phyloP scores from a whole-genome alignment of 139 green algal species.

The Auxenochlorella pyrenoidosa region DNA sequence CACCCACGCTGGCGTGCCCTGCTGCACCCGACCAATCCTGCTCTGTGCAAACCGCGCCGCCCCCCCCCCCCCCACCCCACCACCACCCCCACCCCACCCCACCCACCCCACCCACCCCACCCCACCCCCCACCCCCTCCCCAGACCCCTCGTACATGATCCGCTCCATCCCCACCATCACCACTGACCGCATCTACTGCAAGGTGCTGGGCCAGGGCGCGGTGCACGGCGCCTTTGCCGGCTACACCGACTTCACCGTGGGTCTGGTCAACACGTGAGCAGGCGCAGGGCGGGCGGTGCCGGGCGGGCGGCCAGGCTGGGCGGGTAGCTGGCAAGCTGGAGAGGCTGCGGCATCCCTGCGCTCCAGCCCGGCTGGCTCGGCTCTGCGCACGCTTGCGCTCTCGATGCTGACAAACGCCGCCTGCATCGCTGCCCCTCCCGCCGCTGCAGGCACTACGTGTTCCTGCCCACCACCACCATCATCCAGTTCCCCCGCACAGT shows the following conservation, averaged over 20 bases:
- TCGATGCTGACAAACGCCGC: too few species aligned
- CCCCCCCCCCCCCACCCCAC: neutral
- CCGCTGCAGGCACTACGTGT: slow-evolving; percentile 85
- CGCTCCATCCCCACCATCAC: slow-evolving; percentile 90
- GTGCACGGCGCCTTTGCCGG: slow-evolving; percentile 97
- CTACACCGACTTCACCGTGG: slow-evolving; percentile 92
- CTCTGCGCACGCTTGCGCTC: too few species aligned
- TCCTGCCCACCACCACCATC: slow-evolving; percentile 88
- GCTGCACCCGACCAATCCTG: neutral
- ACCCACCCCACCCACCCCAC: slow-evolving; percentile 26
- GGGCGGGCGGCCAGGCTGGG: neutral
- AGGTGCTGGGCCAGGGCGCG: slow-evolving; percentile 93
- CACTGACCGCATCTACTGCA: slow-evolving; percentile 94
- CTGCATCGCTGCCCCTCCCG: too few species aligned
- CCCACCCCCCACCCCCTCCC: neutral
- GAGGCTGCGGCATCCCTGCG: neutral
- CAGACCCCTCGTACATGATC: slow-evolving; percentile 96
- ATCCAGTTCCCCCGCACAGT: slow-evolving; percentile 72
- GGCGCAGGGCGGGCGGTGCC: neutral
- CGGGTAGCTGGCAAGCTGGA: too few species aligned
- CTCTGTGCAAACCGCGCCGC: too few species aligned
- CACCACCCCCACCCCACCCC: neutral
- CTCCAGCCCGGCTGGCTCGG: neutral
- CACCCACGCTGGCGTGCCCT: neutral
- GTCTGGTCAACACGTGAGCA: slow-evolving; percentile 79